Evolutionary conservation across 2,329 filamentous ascomycete species (phyloP).

Genomic region (Akanthomyces dipterigenus): DNA sequence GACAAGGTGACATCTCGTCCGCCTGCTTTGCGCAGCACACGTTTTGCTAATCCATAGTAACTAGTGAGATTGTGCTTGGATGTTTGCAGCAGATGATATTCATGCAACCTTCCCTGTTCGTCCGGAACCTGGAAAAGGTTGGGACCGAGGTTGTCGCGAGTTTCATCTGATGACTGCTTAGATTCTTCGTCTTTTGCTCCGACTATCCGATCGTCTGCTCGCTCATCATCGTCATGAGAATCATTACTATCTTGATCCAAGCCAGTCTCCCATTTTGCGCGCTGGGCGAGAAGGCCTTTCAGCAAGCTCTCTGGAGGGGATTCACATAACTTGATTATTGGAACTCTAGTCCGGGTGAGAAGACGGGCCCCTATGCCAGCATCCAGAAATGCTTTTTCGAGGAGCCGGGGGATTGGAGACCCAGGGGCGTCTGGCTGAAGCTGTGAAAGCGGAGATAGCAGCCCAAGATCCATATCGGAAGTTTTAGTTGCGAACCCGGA

Average conservation of each 20-base stretch:
- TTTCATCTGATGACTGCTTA: background rate
- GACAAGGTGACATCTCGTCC: conserved; percentile 45
- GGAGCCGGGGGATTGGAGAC: conserved; percentile 61
- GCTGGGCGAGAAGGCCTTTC: conserved; percentile 54
- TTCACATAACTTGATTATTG: conserved; percentile 83
- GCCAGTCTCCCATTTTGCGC: conserved; percentile 64
- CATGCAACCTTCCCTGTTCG: conserved; percentile 15
- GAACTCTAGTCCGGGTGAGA: conserved; percentile 71
- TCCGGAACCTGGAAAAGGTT: conserved; percentile 19
- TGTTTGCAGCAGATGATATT: conserved; percentile 35
- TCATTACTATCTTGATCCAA: conserved; percentile 33
- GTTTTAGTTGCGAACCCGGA: conserved; percentile 81
- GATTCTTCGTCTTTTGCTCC: conserved; percentile 21
- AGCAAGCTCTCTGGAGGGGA: conserved; percentile 56
- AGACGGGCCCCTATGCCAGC: conserved; percentile 69
- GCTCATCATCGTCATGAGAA: conserved; percentile 30
- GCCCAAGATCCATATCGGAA: conserved; percentile 86
- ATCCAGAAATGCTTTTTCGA: conserved; percentile 70
- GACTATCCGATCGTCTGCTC: conserved; percentile 19
- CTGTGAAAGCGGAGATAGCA: conserved; percentile 58
- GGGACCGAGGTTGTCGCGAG: background rate
- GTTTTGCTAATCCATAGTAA: conserved; percentile 44
- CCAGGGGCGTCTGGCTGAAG: conserved; percentile 46
- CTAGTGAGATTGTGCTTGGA: conserved; percentile 33
- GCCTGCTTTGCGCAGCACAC: conserved; percentile 40